Evolutionary conservation across 2,329 filamentous ascomycete genomes (phyloP).

Genomic region (Alternaria sp.): DNA sequence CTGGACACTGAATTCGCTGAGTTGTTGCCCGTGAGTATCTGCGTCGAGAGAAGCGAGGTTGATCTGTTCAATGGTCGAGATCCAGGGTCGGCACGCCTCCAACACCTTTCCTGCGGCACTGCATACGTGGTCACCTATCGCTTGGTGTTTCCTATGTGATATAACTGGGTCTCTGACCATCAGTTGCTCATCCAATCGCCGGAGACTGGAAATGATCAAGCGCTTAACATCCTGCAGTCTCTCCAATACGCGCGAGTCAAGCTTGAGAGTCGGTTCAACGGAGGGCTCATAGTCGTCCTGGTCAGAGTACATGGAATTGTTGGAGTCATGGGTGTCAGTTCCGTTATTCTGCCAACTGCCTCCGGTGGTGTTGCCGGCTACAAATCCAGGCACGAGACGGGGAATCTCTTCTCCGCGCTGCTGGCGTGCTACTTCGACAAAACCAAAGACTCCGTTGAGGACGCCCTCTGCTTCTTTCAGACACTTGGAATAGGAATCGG

Average conservation of each 20-base stretch:
- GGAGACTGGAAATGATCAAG: slow-evolving; percentile 82
- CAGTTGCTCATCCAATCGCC: slow-evolving; percentile 85
- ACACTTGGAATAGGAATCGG: slow-evolving; percentile 93
- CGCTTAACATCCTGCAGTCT: slow-evolving; percentile 85
- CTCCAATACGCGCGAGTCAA: slow-evolving; percentile 81
- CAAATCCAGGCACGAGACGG: slow-evolving; percentile 90
- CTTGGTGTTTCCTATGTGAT: slow-evolving; percentile 76
- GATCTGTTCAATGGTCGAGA: slow-evolving; percentile 88
- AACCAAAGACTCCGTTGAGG: slow-evolving; percentile 90
- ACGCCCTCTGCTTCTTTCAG: slow-evolving; percentile 97
- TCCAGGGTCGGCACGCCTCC: slow-evolving; percentile 89
- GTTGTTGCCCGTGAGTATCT: slow-evolving; percentile 80
- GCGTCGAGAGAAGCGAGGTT: slow-evolving; percentile 81
- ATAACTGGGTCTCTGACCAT: slow-evolving; percentile 80
- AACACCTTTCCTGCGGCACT: slow-evolving; percentile 78
- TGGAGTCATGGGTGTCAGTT: slow-evolving; percentile 68
- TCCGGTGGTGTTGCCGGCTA: slow-evolving; percentile 80
- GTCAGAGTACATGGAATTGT: slow-evolving; percentile 73
- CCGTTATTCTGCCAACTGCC: slow-evolving; percentile 84
- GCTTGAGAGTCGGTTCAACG: slow-evolving; percentile 71
- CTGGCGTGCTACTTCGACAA: slow-evolving; percentile 92
- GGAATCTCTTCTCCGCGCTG: slow-evolving; percentile 93
- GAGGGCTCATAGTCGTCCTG: slow-evolving; percentile 80
- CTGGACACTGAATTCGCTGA: slow-evolving; percentile 85
- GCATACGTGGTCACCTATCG: slow-evolving; percentile 83